Base-by-base conservation (phyloP, 2,329 filamentous ascomycete species). In the Seiridium cupressi region DNA sequence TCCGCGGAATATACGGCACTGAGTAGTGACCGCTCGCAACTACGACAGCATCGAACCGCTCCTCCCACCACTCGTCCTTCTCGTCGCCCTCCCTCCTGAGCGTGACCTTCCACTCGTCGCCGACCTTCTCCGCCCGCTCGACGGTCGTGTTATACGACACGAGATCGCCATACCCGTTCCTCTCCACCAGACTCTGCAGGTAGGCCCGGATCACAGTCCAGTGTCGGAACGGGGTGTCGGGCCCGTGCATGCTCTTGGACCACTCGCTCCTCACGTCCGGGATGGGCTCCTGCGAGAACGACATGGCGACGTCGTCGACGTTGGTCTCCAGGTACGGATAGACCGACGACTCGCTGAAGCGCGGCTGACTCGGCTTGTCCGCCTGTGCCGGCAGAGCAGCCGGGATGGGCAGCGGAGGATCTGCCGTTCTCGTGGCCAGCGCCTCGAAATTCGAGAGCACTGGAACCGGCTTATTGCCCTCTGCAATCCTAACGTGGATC, bases 281-380 rank as follows among this genome's bases (percentile, higher is more conserved):
- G 11, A 88, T 84, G 0, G 77, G 74, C 58, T 87, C 84, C 61
- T 84, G 77, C 0, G 79, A 82, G 69, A 84, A 90, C 13, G 80
- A 77, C 88, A 90, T 90, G 0, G 84, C 76, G 2, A 79, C 67
- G 5, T 77, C 76, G 62, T 84, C 81, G 48, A 90, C 82, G 63
- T 90, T 90, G 3, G 86, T 89, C 67, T 89, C 84, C n/a, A 89
- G 73, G 26, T 83, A 81, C 0, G 84, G 83, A 64, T 89, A 89
- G 18, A 89, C 77, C 0, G 83, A 83, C 0, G 85, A 84, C 61
- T 88, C 84, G 10, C 77, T 72, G 65, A 82, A 86, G 2, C 84
- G 81, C 18, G 80, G 77, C 60, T 78, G 77, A 1, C 68, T 61
- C 10, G 73, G 70, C 46, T 74, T 76, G 0, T 79, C 75, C 0